These are phyloP conservation scores for Arctium minus DNA, from an alignment of 129 eudicot genomes.

Conservation along the genomic window DNA sequence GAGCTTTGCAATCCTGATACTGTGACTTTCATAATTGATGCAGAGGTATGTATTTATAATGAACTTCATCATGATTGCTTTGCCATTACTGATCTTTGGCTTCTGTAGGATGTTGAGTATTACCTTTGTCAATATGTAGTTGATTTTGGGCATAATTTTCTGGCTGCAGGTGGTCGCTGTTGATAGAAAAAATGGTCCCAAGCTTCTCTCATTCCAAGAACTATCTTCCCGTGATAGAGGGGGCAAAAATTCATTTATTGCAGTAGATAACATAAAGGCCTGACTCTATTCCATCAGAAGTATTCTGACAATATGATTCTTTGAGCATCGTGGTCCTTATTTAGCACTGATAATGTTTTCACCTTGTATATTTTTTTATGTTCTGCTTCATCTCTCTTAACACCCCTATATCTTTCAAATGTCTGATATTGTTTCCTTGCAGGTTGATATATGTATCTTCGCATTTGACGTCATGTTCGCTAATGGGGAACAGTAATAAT, in stretches of 20 bases:
- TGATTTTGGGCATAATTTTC: neutral
- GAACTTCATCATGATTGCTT: neutral
- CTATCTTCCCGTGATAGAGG: conserved; percentile 95
- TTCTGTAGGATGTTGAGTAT: neutral
- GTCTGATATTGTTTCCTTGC: conserved; percentile 34
- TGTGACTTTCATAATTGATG: conserved; percentile 70
- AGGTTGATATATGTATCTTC: conserved; percentile 86
- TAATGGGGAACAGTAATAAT: conserved; percentile 85
- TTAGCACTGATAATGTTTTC: conserved; percentile 2
- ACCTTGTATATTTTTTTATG: neutral
- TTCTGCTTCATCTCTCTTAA: neutral
- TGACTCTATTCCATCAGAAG: neutral
- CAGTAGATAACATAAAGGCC: conserved; percentile 79
- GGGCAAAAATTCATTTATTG: conserved; percentile 62
- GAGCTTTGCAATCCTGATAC: conserved; percentile 56
- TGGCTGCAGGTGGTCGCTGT: conserved; percentile 82
- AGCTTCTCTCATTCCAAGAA: conserved; percentile 95
- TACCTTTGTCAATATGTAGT: neutral
- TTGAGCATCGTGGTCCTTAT: neutral
- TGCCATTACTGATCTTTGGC: neutral
- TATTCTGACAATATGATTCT: neutral
- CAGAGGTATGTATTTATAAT: conserved; percentile 62
- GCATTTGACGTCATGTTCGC: conserved; percentile 91
- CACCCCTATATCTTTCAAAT: neutral
- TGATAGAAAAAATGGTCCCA: conserved; percentile 66